A percentile compares a stretch with the other conserved stretches of the same genome.
Evolutionary conservation across 768 basidiomycete genomes (phyloP).

Genomic region (Ramaria sp.): DNA sequence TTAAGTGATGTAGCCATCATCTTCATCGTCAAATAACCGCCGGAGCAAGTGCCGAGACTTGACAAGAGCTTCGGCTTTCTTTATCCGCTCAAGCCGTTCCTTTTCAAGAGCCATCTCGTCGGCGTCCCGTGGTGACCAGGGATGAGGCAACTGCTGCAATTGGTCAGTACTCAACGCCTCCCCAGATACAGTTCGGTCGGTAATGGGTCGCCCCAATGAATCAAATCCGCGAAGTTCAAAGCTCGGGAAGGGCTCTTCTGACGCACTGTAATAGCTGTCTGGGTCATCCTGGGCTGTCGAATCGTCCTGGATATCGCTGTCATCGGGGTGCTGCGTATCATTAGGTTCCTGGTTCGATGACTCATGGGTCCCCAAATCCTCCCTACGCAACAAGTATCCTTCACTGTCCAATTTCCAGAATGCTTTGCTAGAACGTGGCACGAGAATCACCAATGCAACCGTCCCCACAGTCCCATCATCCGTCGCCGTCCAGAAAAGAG

Average conservation of each 20-base stretch:
- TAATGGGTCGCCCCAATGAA: neutral
- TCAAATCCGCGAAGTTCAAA: neutral
- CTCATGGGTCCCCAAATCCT: neutral
- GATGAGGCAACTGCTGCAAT: neutral
- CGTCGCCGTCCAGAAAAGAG: neutral
- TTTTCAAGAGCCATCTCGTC: neutral
- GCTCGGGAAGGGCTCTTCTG: neutral
- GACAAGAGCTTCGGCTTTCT: neutral
- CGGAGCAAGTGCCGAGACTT: neutral
- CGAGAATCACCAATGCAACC: neutral
- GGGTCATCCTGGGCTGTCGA: neutral
- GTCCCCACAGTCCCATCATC: conserved; percentile 2
- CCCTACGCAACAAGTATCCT: neutral
- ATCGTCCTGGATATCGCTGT: neutral
- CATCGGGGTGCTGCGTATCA: no score
- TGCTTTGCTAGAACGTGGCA: neutral
- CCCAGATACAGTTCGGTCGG: neutral
- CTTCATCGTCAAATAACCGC: neutral
- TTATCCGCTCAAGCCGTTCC: neutral
- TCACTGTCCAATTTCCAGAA: neutral
- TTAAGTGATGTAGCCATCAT: neutral
- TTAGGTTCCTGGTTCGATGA: no score
- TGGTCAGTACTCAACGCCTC: neutral
- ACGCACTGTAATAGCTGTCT: neutral
- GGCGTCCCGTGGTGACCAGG: neutral